These are phyloP conservation scores for Neopestalotiopsis clavispora DNA, from an alignment of 2,329 filamentous ascomycete species.

Conservation along the genomic window DNA sequence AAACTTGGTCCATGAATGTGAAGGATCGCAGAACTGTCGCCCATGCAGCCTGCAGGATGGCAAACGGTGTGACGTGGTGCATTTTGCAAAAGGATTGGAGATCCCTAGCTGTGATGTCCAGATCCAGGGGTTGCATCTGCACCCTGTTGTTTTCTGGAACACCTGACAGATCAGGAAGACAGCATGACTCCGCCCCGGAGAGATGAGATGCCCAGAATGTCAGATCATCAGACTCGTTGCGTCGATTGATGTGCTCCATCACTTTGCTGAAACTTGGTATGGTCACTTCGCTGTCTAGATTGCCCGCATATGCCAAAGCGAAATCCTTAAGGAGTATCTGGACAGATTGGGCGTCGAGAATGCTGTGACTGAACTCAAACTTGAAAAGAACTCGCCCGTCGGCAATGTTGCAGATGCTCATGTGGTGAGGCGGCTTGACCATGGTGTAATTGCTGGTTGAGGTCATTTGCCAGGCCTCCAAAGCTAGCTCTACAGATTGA, in stretches of 20 bases:
- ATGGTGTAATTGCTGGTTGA: conserved; percentile 11
- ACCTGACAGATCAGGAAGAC: conserved; percentile 14
- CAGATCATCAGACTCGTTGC: neutral
- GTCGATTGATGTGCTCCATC: conserved; percentile 11
- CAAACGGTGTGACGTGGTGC: conserved; percentile 15
- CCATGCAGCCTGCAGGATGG: conserved; percentile 15
- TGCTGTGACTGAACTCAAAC: conserved; percentile 19
- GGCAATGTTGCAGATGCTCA: conserved; percentile 16
- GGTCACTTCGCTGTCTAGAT: neutral
- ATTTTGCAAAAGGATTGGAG: conserved; percentile 16
- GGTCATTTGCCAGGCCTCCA: conserved; percentile 2
- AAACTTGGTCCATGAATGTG: conserved; percentile 10
- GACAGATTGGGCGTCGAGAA: conserved; percentile 16
- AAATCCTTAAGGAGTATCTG: conserved; percentile 17
- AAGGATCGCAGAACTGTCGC: conserved; percentile 7
- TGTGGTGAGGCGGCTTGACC: conserved; percentile 4
- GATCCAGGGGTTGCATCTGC: neutral
- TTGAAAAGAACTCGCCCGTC: conserved; percentile 10
- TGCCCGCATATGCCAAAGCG: neutral
- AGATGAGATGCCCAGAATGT: conserved; percentile 16
- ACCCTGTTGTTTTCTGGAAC: neutral
- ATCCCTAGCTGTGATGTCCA: conserved; percentile 1
- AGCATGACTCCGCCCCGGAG: conserved; percentile 14
- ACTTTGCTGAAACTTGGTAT: conserved; percentile 15
- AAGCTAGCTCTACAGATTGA: conserved; percentile 11